Evolutionary conservation across 176 grass and related monocot species (phyloP).

Genomic region (Poa pratensis): DNA sequence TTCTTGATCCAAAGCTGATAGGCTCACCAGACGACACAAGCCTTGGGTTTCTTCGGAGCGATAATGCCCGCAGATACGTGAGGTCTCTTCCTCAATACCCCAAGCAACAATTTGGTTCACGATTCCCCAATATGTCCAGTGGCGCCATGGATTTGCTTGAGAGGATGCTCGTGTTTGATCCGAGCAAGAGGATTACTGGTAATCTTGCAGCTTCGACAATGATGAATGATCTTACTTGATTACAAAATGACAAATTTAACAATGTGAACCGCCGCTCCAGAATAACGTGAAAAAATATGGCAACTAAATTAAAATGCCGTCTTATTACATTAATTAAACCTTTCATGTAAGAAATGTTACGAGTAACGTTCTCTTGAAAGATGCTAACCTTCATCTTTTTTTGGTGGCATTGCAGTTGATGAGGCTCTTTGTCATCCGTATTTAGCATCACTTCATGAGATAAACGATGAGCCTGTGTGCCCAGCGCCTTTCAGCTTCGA

Average conservation of each 20-base stretch:
- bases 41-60: slow-evolving; percentile 92
- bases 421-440: slow-evolving; percentile 88
- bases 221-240: slow-evolving; percentile 41
- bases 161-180: slow-evolving; percentile 99
- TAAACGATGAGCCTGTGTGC: slow-evolving; percentile 86
- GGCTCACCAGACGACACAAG: slow-evolving; percentile 94
- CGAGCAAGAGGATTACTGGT: slow-evolving; percentile 97
- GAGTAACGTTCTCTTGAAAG: neutral
- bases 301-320: neutral
- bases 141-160: slow-evolving; percentile 94
- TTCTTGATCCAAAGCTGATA: slow-evolving; percentile 75
- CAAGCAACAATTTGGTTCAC: slow-evolving; percentile 78
- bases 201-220: slow-evolving; percentile 47
- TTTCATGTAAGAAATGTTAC: slow-evolving; percentile 1
- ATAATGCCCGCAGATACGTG: slow-evolving; percentile 92
- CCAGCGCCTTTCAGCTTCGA: slow-evolving; percentile 88
- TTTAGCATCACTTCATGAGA: slow-evolving; percentile 77
- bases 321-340: slow-evolving; percentile 13
- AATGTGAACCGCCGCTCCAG: neutral
- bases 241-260: slow-evolving; percentile 37
- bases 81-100: slow-evolving; percentile 92
- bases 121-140: slow-evolving; percentile 83
- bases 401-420: slow-evolving; percentile 60
- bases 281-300: neutral
- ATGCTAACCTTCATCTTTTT: slow-evolving; percentile 27